These are phyloP conservation scores for Talaromyces wortmannii DNA, from an alignment of 495 filamentous ascomycete genomes.

Conservation along the genomic window DNA sequence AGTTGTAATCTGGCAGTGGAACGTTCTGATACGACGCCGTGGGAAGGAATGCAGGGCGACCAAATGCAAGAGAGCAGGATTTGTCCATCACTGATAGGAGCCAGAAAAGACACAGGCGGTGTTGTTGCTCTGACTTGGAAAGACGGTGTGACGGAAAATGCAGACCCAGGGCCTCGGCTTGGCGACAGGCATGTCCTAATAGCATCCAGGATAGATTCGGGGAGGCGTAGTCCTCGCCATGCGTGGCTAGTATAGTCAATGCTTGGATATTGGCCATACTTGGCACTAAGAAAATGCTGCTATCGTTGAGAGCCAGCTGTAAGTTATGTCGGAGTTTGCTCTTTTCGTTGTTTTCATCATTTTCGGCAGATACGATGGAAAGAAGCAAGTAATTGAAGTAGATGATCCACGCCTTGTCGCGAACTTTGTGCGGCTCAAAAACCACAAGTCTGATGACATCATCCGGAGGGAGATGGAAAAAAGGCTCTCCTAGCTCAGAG, in stretches of 20 bases:
- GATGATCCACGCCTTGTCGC: slow-evolving; percentile 9
- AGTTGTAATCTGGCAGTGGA: slow-evolving; percentile 7
- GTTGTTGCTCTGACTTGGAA: slow-evolving; percentile 3
- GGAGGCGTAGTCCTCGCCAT: slow-evolving; percentile 17
- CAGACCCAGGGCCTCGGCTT: slow-evolving; percentile 15
- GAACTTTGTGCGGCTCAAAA: slow-evolving; percentile 10
- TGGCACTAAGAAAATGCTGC: slow-evolving; percentile 15
- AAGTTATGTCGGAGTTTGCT: slow-evolving; percentile 9
- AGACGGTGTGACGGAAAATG: slow-evolving; percentile 5
- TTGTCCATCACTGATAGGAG: slow-evolving; percentile 16
- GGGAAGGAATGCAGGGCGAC: slow-evolving; percentile 14
- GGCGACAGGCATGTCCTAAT: slow-evolving; percentile 16
- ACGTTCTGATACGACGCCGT: slow-evolving; percentile 9
- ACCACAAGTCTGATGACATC: slow-evolving; percentile 7
- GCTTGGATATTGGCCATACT: slow-evolving; percentile 13
- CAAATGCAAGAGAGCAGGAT: slow-evolving; percentile 17
- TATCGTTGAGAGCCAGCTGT: slow-evolving; percentile 11
- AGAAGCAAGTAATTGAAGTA: slow-evolving; percentile 11
- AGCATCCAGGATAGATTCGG: slow-evolving; percentile 22
- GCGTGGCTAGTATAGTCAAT: slow-evolving; percentile 12
- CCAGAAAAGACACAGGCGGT: slow-evolving; percentile 19
- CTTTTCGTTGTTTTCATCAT: slow-evolving; percentile 1
- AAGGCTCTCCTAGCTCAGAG: slow-evolving; percentile 5
- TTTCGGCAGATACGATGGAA: background rate
- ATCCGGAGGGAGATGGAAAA: slow-evolving; percentile 9